Conservation (phyloP, 2,329 filamentous ascomycete species). For the Diaporthe sp. region DNA sequence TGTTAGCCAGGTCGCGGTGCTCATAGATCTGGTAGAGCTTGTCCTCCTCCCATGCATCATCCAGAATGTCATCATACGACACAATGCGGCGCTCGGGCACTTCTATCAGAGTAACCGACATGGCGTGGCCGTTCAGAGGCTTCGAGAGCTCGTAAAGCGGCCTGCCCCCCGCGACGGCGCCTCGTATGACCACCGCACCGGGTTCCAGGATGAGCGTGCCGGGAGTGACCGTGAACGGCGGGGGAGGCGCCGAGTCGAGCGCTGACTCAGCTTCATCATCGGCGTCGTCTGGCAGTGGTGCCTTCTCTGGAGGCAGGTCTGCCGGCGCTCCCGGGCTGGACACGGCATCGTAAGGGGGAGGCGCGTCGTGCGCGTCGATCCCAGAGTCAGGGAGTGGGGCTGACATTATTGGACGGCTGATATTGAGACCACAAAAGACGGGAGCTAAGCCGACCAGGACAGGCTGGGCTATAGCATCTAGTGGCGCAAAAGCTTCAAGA, state of each 20-base stretch:
- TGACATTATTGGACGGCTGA: neutral
- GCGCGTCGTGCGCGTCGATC: neutral
- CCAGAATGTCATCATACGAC: conserved; percentile 11
- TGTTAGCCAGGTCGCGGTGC: neutral
- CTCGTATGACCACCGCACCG: neutral
- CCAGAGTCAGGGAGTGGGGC: conserved; percentile 2
- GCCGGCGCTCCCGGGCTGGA: neutral
- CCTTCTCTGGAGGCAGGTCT: neutral
- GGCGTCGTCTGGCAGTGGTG: neutral
- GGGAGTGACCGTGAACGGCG: conserved; percentile 35
- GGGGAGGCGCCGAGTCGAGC: conserved; percentile 6
- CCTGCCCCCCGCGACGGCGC: neutral
- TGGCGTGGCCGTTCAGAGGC: conserved; percentile 16
- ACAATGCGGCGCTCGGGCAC: neutral
- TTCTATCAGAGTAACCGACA: conserved; percentile 3
- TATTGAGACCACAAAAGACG: neutral
- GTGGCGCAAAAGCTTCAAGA: neutral
- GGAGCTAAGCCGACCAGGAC: neutral
- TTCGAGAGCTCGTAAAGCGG: conserved; percentile 31
- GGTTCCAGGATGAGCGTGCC: conserved; percentile 28
- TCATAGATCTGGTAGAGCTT: conserved; percentile 29
- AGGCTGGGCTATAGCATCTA: no score
- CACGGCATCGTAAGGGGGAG: conserved; percentile 14
- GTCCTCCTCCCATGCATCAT: neutral
- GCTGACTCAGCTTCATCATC: conserved; percentile 1